Base-by-base conservation (phyloP, 2,329 filamentous ascomycete genomes). In the Penicillium sp. region DNA sequence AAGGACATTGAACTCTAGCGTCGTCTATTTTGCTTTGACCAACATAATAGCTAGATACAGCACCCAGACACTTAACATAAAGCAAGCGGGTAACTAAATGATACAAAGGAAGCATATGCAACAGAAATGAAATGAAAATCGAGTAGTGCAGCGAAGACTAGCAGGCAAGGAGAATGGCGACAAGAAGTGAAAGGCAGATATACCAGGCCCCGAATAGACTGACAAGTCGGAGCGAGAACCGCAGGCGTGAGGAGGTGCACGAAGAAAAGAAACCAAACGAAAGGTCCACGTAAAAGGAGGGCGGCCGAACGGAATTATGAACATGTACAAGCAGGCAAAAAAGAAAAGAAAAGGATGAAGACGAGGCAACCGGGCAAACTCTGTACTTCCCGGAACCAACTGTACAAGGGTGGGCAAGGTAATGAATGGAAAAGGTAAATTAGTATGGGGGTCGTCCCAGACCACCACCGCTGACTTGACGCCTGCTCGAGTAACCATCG, bases 361-460 rank as follows among this genome's bases (percentile, higher is more conserved):
- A 45, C 24, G 51, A 44, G 42, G 53, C 54, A 33, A 49, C 51
- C 53, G 58, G 53, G 49, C 49, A 45, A 40, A 37, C 17, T 44
- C 15, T 54, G 59, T 60, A 58, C 40, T 56, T 44, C 35, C 55
- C 44, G 53, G 58, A 57, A 47, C 37, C 35, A 40, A 68, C 61
- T 65, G 58, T 67, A 68, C 61, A 68, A 59, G 38, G 22, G 26
- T 49, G 56, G 38, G 33, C 12, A 35, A n/a, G 37, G 33, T 22
- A 56, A 37, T 19, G 17, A 24, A 59, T 54, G 22, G 30, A 50
- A 55, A 56, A 26, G 40, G 26, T 49, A 53, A 24, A 64, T 69
- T 65, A 76, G 61, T 76, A 76, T 22, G 75, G 75, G 35, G 75
- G 75, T 19, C 74, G 73, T 42, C 75, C 73, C 38, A 76, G 71